Evolutionary conservation across 2,329 filamentous ascomycete genomes (phyloP), one percentile per base, ranked within the genome.

Genomic region (Hypomyces perniciosus): DNA sequence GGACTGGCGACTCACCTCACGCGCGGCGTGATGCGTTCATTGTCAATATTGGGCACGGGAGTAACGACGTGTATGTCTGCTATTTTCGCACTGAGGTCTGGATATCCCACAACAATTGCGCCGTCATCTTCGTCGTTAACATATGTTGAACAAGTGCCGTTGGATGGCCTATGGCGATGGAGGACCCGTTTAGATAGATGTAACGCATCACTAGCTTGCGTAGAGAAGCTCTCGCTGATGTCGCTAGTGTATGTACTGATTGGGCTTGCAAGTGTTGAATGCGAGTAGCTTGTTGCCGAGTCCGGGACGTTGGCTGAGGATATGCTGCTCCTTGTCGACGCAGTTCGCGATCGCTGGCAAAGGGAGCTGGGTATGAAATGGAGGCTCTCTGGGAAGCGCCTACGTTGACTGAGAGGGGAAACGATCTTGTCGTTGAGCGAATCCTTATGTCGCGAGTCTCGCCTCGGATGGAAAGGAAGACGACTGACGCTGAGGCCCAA

Each of bases 291-390:
- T 1, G 69, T 72, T 4, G 68, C 69, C 5, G 69, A 70, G 51
- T 72, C 69, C 1, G 66, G 66, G 3, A 69, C 51, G 35, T 68
- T 64, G 4, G 65, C 66, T 2, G 68, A 71, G 6, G 63, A 68
- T 41, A 69, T 59, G 44, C 67, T 70, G 54, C 67, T 70, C 54
- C 68, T 64, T 0, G 69, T 70, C 2, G 67, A 70, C 7, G 64
- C 63, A 0, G 68, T 70, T 0, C 66, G 65, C 1, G 68, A 71
- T 9, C 68, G 64, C 27, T 65, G 59, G 31, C 63, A 64, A 39
- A 63, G 60, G 2, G 58, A 56, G 34, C 56, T 54, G 0, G 62
- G 60, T 1, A 54, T 48, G 34, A 67, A 62, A 31, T 65, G 61
- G 6, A 66, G 57, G 35, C 58, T 66, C 46, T 68, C 66, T 0